A percentile compares a stretch with the other conserved stretches of the same genome.
Evolutionary conservation across 352 stramenopile genomes (phyloP).

Genomic region (Thalassiosira delicatula): DNA sequence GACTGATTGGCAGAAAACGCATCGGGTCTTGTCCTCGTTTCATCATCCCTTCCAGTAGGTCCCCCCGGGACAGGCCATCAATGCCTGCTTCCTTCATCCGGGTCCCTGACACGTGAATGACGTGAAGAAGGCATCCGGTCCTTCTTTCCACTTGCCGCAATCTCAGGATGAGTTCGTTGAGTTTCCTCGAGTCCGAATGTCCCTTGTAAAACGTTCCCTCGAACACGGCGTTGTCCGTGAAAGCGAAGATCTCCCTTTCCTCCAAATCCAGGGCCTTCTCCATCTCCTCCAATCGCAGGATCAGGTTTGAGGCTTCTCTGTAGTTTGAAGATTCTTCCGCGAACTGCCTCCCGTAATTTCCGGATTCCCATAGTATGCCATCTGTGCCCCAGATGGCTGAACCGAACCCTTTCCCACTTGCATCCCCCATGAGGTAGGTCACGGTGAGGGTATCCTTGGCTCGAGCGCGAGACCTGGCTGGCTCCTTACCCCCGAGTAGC

Average conservation of each 20-base stretch:
- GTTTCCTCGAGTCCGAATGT: constrained; percentile 37
- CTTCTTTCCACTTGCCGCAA: constrained; percentile 44
- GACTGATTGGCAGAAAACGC: not conserved
- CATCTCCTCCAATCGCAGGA: constrained; percentile 37
- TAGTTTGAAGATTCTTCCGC: constrained; percentile 55
- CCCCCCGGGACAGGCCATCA: constrained; percentile 55
- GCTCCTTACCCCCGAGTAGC: constrained; percentile 18
- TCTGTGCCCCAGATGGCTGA: not conserved
- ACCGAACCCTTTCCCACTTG: constrained; percentile 45
- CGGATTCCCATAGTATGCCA: not conserved
- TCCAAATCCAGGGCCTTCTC: constrained; percentile 12
- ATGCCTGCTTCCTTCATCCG: constrained; percentile 65
- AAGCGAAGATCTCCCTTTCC: constrained; percentile 63
- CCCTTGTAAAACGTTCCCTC: constrained; percentile 58
- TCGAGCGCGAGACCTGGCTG: constrained; percentile 11
- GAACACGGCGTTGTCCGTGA: constrained; percentile 69
- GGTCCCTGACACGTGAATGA: constrained; percentile 58
- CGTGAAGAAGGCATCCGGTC: constrained; percentile 15
- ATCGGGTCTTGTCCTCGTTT: not conserved
- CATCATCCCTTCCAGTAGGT: constrained; percentile 9
- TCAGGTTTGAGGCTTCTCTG: constrained; percentile 56
- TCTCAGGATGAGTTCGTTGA: constrained; percentile 50
- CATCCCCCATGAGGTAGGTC: constrained; percentile 55
- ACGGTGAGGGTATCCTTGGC: not conserved
- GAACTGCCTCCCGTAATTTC: constrained; percentile 17